A percentile compares a stretch with the other conserved stretches of the same genome.
Evolutionary conservation across 176 grass and related monocot genomes (phyloP).

Genomic region (Pharus latifolius): DNA sequence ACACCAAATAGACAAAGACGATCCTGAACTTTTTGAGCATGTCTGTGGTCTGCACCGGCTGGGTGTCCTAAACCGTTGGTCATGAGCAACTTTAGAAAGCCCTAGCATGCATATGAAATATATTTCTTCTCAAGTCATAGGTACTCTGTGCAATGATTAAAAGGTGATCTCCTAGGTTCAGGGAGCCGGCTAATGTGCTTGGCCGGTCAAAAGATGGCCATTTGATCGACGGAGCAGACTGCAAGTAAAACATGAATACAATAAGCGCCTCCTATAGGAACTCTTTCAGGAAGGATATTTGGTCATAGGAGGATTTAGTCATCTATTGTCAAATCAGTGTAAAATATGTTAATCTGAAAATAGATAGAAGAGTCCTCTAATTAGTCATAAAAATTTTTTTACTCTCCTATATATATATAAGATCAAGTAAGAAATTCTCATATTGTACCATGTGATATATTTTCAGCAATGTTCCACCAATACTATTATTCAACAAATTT

Average conservation of each 20-base stretch:
- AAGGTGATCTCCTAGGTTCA: conserved; percentile 18
- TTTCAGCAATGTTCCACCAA: too few relatives aligned
- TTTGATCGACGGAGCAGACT: conserved; percentile 11
- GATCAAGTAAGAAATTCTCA: too few relatives aligned
- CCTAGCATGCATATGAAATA: background rate
- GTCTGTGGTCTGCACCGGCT: conserved; percentile 2
- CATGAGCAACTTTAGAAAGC: background rate
- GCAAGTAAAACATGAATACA: background rate
- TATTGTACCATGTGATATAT: background rate
- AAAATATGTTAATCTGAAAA: too few relatives aligned
- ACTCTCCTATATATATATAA: too few relatives aligned
- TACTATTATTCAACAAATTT: too few relatives aligned
- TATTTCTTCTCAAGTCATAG: conserved; percentile 9
- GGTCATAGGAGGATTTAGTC: too few relatives aligned
- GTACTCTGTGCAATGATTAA: conserved; percentile 24
- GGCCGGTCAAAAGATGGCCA: conserved; percentile 23
- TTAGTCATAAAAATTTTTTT: too few relatives aligned
- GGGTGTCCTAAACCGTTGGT: conserved; percentile 22
- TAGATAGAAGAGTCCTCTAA: too few relatives aligned
- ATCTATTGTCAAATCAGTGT: too few relatives aligned
- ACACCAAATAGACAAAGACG: background rate
- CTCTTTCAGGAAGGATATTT: too few relatives aligned
- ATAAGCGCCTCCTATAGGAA: background rate
- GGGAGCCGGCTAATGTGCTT: conserved; percentile 26
- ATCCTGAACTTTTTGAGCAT: background rate